phyloP scores from a whole-genome alignment of 2,329 filamentous ascomycete species.

The Colletotrichum abscissum region DNA sequence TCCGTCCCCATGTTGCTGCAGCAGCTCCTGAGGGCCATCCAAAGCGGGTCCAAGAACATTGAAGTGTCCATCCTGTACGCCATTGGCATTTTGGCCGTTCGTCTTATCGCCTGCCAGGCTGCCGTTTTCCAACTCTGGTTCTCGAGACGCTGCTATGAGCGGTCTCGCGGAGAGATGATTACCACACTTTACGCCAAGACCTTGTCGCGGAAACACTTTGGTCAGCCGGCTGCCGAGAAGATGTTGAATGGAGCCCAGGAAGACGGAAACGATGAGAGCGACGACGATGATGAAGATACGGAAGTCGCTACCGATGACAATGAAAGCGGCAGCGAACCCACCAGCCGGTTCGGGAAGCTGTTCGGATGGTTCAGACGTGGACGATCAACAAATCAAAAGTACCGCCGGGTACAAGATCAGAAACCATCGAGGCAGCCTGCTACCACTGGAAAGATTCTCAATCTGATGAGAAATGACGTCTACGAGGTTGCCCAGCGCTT shows the following conservation, averaged over 20 bases:
- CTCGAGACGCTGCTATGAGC: conserved; percentile 84
- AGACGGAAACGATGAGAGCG: conserved; percentile 43
- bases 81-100: conserved; percentile 67
- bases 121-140: conserved; percentile 82
- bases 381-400: conserved; percentile 16
- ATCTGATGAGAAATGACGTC: conserved; percentile 84
- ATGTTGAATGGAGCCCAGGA: neutral
- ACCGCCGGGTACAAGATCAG: conserved; percentile 39
- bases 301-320: conserved; percentile 36
- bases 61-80: conserved; percentile 74
- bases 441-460: conserved; percentile 91
- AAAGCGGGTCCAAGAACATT: conserved; percentile 59
- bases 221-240: conserved; percentile 43
- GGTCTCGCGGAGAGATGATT: conserved; percentile 86
- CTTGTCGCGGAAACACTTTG: conserved; percentile 69
- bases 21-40: conserved; percentile 75
- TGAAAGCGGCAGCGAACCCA: conserved; percentile 27
- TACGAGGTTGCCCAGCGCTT: conserved; percentile 87
- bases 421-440: conserved; percentile 68
- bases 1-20: conserved; percentile 78
- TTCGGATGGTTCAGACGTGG: conserved; percentile 25
- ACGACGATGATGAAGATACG: conserved; percentile 41
- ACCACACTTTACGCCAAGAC: conserved; percentile 88
- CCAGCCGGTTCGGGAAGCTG: neutral
- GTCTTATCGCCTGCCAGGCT: conserved; percentile 72